phyloP scores from a whole-genome alignment of 2,329 filamentous ascomycete species.

The Neodidymelliopsis sp. region DNA sequence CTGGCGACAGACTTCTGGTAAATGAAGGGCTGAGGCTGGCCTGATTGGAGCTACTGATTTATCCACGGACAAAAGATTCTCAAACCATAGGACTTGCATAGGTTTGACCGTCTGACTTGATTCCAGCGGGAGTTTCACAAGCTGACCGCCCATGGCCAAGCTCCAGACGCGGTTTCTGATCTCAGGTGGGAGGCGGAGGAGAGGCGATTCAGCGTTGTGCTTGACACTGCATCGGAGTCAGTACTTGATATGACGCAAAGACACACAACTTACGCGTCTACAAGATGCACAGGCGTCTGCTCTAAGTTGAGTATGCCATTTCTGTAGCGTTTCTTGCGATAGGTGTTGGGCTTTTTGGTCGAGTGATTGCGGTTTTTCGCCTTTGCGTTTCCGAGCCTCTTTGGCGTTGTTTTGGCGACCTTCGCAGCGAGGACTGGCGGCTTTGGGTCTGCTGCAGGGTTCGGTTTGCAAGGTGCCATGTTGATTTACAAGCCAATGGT shows the following conservation, averaged over 20 bases:
- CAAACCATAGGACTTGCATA: background rate
- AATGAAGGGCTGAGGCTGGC: background rate
- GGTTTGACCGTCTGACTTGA: no score
- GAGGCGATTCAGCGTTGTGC: background rate
- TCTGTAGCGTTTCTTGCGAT: background rate
- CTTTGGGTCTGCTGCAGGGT: background rate
- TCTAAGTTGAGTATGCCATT: slow-evolving; percentile 4
- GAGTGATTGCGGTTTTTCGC: background rate
- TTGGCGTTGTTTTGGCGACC: background rate
- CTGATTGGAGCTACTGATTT: no score
- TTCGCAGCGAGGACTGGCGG: background rate
- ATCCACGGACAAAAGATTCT: no score
- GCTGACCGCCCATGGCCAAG: background rate
- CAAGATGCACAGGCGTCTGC: background rate
- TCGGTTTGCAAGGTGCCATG: background rate
- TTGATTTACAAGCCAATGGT: no score
- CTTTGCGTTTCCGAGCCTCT: no score
- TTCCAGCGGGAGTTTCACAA: background rate
- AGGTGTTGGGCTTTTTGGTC: background rate
- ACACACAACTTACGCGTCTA: background rate
- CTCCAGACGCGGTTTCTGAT: slow-evolving; percentile 4
- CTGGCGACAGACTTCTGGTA: slow-evolving; percentile 7
- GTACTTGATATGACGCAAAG: background rate
- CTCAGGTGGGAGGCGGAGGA: slow-evolving; percentile 5
- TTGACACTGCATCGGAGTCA: background rate